Conservation (phyloP, 179 eudicot genomes). For the Monotropa hypopitys region DNA sequence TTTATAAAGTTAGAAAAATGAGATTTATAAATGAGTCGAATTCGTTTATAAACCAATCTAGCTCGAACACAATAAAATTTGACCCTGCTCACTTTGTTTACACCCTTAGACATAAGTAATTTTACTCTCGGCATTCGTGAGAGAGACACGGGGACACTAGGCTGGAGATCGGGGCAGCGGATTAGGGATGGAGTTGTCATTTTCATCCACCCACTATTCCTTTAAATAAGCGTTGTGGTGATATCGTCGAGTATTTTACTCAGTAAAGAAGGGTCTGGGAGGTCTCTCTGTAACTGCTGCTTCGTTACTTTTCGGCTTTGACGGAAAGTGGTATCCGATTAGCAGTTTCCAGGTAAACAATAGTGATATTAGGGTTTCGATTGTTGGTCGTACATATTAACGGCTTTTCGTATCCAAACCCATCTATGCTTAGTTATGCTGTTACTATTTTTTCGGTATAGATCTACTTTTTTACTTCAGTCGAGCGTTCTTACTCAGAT, state of each 20-base stretch:
- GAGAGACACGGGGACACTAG: background rate
- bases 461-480: background rate
- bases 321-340: background rate
- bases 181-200: constrained; percentile 7
- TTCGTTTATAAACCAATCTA: no score
- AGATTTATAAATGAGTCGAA: no score
- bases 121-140: no score
- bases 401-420: background rate
- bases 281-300: background rate
- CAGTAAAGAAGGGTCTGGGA: background rate
- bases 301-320: background rate
- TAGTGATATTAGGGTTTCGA: background rate
- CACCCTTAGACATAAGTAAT: no score
- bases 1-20: no score
- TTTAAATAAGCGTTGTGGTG: background rate
- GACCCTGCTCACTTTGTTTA: no score
- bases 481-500: background rate
- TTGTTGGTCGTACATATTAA: background rate
- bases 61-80: no score
- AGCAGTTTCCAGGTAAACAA: constrained; percentile 10
- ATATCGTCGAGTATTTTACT: background rate
- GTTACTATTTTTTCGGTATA: background rate
- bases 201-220: constrained; percentile 1
- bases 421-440: background rate
- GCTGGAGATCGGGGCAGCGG: background rate